Evolutionary conservation across 2,329 filamentous ascomycete genomes (phyloP).

Genomic region (Penicillium sp.): DNA sequence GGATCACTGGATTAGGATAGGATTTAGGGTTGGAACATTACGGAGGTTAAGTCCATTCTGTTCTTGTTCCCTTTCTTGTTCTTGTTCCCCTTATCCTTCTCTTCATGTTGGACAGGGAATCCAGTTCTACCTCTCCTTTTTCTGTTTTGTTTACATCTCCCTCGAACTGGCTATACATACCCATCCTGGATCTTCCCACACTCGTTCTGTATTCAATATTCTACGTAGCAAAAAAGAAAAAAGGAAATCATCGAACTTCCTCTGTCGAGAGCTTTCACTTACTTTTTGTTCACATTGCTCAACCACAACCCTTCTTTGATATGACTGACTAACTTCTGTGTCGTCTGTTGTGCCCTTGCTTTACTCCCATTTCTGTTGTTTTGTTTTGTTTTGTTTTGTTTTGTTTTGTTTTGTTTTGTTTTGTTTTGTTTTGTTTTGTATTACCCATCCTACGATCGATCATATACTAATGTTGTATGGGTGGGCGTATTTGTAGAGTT

Average conservation of each 20-base stretch:
- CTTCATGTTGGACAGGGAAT: neutral
- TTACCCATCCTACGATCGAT: no score
- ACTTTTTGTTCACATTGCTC: neutral
- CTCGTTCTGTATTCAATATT: conserved; percentile 1
- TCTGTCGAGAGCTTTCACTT: neutral
- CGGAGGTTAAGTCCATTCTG: neutral
- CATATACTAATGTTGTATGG: no score
- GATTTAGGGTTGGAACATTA: neutral
- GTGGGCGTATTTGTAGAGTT: no score
- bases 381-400: no score
- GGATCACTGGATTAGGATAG: neutral
- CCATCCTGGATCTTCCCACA: neutral
- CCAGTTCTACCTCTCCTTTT: neutral
- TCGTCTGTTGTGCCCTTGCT: neutral
- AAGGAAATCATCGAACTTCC: neutral
- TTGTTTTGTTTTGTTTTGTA: neutral
- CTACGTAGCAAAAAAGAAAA: neutral
- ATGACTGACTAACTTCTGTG: neutral
- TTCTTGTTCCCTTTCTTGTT: neutral
- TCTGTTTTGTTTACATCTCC: neutral
- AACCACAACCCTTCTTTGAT: neutral
- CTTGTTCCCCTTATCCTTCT: neutral
- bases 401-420: neutral
- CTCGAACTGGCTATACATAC: conserved; percentile 2
- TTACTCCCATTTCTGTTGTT: neutral